These are phyloP conservation scores for Cicer yamashitae DNA, from an alignment of 306 rosid genomes.

Conservation along the genomic window DNA sequence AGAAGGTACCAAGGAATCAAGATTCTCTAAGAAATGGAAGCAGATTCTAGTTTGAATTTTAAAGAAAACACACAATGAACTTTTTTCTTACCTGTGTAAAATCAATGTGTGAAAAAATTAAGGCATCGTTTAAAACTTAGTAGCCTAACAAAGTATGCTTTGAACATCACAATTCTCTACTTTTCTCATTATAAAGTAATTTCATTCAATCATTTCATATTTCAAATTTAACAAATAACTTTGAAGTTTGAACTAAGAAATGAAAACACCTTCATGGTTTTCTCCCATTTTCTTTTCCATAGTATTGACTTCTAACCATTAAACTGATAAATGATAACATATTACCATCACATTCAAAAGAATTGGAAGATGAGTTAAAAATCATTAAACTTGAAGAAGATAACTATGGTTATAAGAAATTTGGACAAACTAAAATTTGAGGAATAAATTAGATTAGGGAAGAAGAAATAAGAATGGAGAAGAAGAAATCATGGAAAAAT, in stretches of 20 bases:
- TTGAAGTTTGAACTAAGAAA: slow-evolving; percentile 7
- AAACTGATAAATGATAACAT: not conserved
- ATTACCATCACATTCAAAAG: not conserved
- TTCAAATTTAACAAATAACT: slow-evolving; percentile 1
- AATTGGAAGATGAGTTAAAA: not conserved
- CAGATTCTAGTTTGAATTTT: slow-evolving; percentile 16
- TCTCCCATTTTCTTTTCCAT: not conserved
- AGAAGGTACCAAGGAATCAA: slow-evolving; percentile 79
- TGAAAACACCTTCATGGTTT: not conserved
- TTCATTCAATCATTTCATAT: not conserved
- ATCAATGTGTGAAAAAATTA: slow-evolving; percentile 37
- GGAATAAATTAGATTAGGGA: no score
- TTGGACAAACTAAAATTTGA: no score
- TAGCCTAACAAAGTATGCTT: slow-evolving; percentile 32
- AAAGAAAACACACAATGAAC: slow-evolving; percentile 3
- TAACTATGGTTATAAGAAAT: no score
- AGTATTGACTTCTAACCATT: not conserved
- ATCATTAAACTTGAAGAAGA: not conserved
- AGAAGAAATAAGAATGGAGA: no score
- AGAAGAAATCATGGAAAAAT: no score
- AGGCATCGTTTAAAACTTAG: slow-evolving; percentile 22
- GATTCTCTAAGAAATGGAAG: slow-evolving; percentile 54
- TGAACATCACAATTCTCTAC: slow-evolving; percentile 21
- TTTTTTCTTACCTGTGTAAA: slow-evolving; percentile 7
- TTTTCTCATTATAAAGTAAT: slow-evolving; percentile 1